These are phyloP conservation scores for Cryptococcus sp. DNA, from an alignment of 1,284 basidiomycete species.

Conservation along the genomic window DNA sequence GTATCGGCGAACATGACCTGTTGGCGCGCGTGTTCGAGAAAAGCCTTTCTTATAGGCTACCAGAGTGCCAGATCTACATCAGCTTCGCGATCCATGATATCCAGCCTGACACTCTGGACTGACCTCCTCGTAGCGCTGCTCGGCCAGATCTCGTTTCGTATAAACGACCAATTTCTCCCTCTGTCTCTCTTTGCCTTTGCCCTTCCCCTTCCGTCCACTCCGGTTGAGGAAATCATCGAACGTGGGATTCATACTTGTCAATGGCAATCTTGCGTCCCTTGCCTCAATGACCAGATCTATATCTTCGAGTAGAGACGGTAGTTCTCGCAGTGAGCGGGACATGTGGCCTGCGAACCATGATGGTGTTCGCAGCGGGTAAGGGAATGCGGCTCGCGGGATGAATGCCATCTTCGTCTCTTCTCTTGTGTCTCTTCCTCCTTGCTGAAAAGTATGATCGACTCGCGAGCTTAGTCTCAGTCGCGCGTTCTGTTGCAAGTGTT, in stretches of 20 bases:
- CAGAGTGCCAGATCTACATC: constrained; percentile 1
- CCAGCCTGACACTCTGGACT: constrained; percentile 28
- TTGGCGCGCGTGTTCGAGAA: constrained; percentile 54
- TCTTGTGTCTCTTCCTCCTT: background rate
- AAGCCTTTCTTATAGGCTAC: constrained; percentile 55
- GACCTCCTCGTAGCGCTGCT: constrained; percentile 80
- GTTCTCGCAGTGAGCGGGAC: constrained; percentile 77
- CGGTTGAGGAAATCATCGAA: constrained; percentile 65
- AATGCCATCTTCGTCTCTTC: constrained; percentile 39
- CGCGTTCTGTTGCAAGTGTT: no score
- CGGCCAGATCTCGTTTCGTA: constrained; percentile 90
- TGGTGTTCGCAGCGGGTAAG: constrained; percentile 60
- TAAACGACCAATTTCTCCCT: constrained; percentile 85
- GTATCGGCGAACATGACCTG: constrained; percentile 59
- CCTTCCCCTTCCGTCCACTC: constrained; percentile 47
- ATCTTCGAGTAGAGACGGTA: constrained; percentile 73
- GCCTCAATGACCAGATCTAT: constrained; percentile 94
- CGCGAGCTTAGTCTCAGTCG: no score
- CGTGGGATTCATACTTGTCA: constrained; percentile 89
- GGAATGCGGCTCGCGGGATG: constrained; percentile 49
- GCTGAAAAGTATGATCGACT: no score
- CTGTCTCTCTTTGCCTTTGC: constrained; percentile 25
- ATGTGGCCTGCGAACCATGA: constrained; percentile 99
- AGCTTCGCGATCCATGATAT: no score
- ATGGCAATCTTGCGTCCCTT: constrained; percentile 85